Percentiles rank a stretch among this genome's conserved stretches.
phyloP scores from a whole-genome alignment of 371 early-diverging fungal genomes.

The Cokeromyces recurvatus region DNA sequence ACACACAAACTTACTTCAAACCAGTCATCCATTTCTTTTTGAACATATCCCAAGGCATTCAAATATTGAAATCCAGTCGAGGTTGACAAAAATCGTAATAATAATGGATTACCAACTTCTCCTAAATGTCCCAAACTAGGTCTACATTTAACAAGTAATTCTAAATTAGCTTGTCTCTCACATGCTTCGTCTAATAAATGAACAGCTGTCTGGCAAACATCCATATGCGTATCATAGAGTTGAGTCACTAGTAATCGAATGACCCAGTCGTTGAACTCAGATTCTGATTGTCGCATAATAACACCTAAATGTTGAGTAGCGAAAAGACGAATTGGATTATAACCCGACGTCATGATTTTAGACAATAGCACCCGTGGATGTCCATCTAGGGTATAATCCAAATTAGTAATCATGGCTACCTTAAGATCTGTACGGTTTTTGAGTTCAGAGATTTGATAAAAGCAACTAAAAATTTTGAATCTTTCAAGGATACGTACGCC shows the following conservation, averaged over 20 bases:
- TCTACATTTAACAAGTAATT: constrained; percentile 60
- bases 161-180: constrained; percentile 59
- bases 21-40: constrained; percentile 81
- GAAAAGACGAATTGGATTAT: constrained; percentile 73
- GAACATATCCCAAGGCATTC: constrained; percentile 67
- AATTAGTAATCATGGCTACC: constrained; percentile 66
- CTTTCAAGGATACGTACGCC: constrained; percentile 70
- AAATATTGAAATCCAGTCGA: constrained; percentile 72
- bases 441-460: constrained; percentile 78
- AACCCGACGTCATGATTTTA: constrained; percentile 81
- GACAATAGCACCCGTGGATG: constrained; percentile 78
- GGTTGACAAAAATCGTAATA: constrained; percentile 68
- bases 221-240: constrained; percentile 76
- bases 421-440: constrained; percentile 78
- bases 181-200: constrained; percentile 71
- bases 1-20: constrained; percentile 71
- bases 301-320: constrained; percentile 71
- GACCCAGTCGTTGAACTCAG: constrained; percentile 75
- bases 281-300: constrained; percentile 54
- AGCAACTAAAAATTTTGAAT: constrained; percentile 75
- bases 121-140: constrained; percentile 77
- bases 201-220: constrained; percentile 74
- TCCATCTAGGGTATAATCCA: constrained; percentile 81
- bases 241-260: constrained; percentile 72
- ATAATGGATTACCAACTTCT: constrained; percentile 63